Conservation (phyloP, 495 filamentous ascomycete genomes). For the Penicillium samsonianum region DNA sequence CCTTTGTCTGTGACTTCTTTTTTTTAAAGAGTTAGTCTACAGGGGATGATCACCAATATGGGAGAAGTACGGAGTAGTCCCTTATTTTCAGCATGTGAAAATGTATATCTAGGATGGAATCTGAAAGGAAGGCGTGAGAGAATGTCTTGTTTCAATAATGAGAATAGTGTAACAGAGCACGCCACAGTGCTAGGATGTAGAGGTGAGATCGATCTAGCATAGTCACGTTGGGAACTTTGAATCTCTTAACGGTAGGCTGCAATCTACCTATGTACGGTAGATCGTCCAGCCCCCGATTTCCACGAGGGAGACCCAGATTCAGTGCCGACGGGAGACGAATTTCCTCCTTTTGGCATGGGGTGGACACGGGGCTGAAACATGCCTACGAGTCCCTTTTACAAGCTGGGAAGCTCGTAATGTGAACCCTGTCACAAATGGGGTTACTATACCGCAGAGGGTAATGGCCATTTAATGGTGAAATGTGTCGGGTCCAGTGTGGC, state of each 20-base stretch:
- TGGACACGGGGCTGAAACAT: constrained; percentile 14
- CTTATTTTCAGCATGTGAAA: not conserved
- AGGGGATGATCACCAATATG: constrained; percentile 3
- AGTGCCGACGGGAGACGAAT: not conserved
- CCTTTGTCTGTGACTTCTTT: constrained; percentile 2
- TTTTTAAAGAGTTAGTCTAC: not conserved
- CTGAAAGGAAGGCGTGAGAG: not conserved
- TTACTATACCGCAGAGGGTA: not conserved
- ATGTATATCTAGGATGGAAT: not conserved
- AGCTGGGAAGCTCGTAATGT: not conserved
- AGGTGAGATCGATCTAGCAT: not conserved
- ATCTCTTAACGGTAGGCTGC: constrained; percentile 11
- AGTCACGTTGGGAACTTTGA: constrained; percentile 7
- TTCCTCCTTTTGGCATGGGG: constrained; percentile 2
- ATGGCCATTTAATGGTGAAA: not conserved
- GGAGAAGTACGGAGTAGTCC: not conserved
- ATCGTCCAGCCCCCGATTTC: constrained; percentile 13
- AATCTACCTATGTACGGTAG: not conserved
- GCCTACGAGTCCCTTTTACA: not conserved
- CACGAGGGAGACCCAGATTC: constrained; percentile 12
- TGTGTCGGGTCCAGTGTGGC: constrained; percentile 11
- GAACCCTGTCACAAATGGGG: not conserved
- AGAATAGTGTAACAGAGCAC: not conserved
- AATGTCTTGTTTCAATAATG: not conserved
- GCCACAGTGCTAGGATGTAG: not conserved